These are phyloP conservation scores for Solanum paucissectum DNA, from an alignment of 257 asterid genomes.

Conservation along the genomic window DNA sequence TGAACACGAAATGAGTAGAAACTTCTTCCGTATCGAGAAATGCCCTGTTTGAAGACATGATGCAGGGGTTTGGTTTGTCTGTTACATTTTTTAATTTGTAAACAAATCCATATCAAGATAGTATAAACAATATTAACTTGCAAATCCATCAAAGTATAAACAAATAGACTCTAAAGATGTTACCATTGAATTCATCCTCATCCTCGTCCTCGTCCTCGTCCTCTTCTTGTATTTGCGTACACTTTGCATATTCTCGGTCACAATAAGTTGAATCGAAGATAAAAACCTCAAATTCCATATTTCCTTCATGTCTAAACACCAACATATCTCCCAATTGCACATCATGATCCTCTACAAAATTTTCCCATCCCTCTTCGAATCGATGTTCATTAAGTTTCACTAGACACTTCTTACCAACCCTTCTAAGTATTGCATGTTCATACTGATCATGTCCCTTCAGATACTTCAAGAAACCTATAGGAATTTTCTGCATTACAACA, in stretches of 20 bases:
- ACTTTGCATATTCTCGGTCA: not conserved
- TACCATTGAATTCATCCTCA: not conserved
- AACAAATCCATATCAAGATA: not conserved
- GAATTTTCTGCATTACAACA: not conserved
- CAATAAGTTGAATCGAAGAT: not conserved
- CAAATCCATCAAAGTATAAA: not conserved
- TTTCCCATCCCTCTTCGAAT: not conserved
- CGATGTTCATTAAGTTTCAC: not conserved
- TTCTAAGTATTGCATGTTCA: not conserved
- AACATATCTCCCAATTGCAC: slow-evolving; percentile 1
- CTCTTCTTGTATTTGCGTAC: not conserved
- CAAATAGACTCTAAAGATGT: not conserved
- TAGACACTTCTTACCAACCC: not conserved
- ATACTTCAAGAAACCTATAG: not conserved
- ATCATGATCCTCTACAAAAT: not conserved
- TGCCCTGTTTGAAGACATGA: not conserved
- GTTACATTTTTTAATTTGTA: not conserved
- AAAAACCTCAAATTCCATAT: slow-evolving; percentile 1
- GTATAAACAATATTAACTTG: not conserved
- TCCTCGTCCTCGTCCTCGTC: not conserved
- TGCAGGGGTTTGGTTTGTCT: not conserved
- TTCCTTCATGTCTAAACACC: slow-evolving; percentile 8
- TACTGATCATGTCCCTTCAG: not conserved
- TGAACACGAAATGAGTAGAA: not conserved
- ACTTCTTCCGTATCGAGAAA: not conserved